Conservation (phyloP, 148 eudicot genomes). For the Euryodendron excelsum region DNA sequence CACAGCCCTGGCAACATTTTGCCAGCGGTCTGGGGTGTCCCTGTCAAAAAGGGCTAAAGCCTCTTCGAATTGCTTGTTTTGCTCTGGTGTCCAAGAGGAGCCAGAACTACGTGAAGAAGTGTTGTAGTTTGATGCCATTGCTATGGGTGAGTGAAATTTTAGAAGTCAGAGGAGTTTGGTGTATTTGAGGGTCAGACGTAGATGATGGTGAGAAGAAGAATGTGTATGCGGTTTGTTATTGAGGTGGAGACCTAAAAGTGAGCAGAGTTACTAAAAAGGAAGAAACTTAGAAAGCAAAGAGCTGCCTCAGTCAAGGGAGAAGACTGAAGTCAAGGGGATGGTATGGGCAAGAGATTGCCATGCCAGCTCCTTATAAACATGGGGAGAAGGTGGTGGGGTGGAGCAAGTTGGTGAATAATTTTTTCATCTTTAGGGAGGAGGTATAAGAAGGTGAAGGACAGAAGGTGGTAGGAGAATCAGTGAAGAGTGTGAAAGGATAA, state of each 20-base stretch:
- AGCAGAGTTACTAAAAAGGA: background rate
- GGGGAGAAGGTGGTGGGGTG: conserved; percentile 21
- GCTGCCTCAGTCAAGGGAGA: conserved; percentile 13
- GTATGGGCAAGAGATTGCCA: conserved; percentile 24
- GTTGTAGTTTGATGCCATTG: conserved; percentile 38
- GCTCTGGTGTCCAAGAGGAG: conserved; percentile 42
- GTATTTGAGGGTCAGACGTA: background rate
- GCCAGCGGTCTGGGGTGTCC: conserved; percentile 66
- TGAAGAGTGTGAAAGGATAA: conserved; percentile 16
- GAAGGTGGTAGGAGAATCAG: conserved; percentile 15
- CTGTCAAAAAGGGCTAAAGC: conserved; percentile 47
- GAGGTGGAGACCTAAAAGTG: background rate
- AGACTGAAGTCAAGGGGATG: conserved; percentile 28
- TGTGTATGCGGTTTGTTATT: background rate
- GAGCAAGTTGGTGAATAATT: conserved; percentile 34
- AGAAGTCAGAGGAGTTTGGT: background rate
- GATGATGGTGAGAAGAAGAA: background rate
- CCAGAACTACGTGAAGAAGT: conserved; percentile 28
- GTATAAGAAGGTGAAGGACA: conserved; percentile 14
- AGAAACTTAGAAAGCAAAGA: background rate
- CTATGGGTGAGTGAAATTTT: background rate
- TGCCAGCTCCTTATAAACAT: conserved; percentile 29
- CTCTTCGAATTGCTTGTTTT: conserved; percentile 57
- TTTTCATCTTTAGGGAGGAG: background rate
- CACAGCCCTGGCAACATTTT: conserved; percentile 45